Percentiles rank a stretch among this genome's conserved stretches.
phyloP scores from a whole-genome alignment of 345 rosid genomes.

The Bruguiera sexangula region DNA sequence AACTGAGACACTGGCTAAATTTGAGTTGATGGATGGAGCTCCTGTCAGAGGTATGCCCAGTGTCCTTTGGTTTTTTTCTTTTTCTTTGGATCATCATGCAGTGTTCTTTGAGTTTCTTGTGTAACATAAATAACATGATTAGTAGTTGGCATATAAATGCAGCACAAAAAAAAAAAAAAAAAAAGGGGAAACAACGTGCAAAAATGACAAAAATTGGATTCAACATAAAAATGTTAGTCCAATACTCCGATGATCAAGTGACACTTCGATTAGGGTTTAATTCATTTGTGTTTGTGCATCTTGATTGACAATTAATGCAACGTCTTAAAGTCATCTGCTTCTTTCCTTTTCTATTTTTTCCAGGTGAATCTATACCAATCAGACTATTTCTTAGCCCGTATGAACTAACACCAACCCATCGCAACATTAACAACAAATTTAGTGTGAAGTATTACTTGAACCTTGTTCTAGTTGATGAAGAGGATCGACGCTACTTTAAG shows the following conservation, averaged over 20 bases:
- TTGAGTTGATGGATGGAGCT: conserved; percentile 99
- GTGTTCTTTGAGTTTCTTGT: too few relatives aligned
- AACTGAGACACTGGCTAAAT: conserved; percentile 96
- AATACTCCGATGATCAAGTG: too few relatives aligned
- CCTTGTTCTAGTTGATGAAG: conserved; percentile 94
- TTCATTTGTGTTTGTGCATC: not conserved
- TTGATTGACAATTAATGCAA: not conserved
- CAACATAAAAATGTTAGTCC: too few relatives aligned
- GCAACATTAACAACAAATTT: conserved; percentile 95
- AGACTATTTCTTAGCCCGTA: conserved; percentile 93
- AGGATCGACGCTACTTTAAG: conserved; percentile 94
- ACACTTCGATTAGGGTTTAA: not conserved
- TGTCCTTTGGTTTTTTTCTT: not conserved
- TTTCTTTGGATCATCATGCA: too few relatives aligned
- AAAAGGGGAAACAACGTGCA: too few relatives aligned
- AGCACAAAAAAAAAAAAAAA: too few relatives aligned
- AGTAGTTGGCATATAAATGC: too few relatives aligned
- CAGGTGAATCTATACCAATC: conserved; percentile 97
- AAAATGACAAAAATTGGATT: too few relatives aligned
- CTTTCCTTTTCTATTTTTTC: not conserved
- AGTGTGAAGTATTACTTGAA: conserved; percentile 94
- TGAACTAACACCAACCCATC: conserved; percentile 89
- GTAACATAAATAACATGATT: too few relatives aligned
- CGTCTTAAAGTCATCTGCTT: conserved; percentile 14
- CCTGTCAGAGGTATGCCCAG: conserved; percentile 80